Evolutionary conservation across 345 rosid genomes (phyloP).

Genomic region (Iberis pinnata): DNA sequence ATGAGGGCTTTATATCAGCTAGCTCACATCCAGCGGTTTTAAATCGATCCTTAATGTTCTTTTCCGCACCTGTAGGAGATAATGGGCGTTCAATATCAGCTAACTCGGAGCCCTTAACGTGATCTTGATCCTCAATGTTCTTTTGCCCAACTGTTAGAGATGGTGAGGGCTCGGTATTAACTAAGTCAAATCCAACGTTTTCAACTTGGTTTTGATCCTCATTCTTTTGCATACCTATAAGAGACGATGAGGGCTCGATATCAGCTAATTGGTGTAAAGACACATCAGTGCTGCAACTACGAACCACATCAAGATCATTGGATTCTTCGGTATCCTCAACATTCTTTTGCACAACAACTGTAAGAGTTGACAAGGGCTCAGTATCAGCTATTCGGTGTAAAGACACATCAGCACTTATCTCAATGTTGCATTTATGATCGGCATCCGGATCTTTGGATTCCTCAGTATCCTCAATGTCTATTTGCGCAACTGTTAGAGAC

Average conservation of each 20-base stretch:
- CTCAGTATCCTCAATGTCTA: background rate
- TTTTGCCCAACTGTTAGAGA: background rate
- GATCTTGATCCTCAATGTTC: background rate
- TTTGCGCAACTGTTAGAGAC: background rate
- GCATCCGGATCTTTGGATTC: background rate
- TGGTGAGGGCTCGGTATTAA: conserved; percentile 1
- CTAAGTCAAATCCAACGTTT: background rate
- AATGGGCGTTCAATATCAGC: background rate
- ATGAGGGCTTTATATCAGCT: conserved; percentile 6
- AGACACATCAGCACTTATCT: background rate
- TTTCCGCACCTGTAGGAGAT: background rate
- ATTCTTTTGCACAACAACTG: background rate
- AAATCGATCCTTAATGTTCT: background rate
- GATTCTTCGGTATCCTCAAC: no score
- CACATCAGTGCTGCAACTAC: no score
- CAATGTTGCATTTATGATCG: background rate
- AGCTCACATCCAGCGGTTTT: background rate
- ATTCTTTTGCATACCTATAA: background rate
- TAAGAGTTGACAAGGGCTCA: background rate
- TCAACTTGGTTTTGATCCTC: background rate
- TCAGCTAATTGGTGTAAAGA: no score
- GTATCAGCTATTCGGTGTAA: conserved; percentile 2
- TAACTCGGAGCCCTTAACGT: background rate
- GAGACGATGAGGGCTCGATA: background rate
- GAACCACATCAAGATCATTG: no score